Conservation (phyloP, 164 flowering plant genomes). For the Nelumbo lutea region DNA sequence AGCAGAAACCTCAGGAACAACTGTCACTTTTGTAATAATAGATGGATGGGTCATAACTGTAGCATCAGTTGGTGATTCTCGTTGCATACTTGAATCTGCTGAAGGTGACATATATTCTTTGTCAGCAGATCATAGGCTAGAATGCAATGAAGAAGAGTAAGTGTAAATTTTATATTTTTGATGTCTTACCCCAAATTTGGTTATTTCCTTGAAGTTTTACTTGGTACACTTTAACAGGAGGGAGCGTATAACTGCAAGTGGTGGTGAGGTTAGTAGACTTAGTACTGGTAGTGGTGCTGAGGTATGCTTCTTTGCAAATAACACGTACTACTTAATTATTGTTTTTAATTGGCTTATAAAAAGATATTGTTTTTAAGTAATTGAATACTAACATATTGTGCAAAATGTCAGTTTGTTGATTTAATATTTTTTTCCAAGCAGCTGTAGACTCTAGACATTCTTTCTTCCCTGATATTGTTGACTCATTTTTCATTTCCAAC, state of each 20-base stretch:
- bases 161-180: conserved; percentile 21
- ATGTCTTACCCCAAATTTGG: conserved; percentile 2
- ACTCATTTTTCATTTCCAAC: no score
- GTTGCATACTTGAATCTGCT: conserved; percentile 88
- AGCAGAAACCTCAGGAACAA: conserved; percentile 93
- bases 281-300: conserved; percentile 91
- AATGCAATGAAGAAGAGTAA: conserved; percentile 84
- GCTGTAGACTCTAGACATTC: neutral
- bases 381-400: conserved; percentile 1
- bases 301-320: conserved; percentile 34
- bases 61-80: conserved; percentile 98
- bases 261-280: conserved; percentile 97
- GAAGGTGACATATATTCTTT: conserved; percentile 75
- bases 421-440: no score
- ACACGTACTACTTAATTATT: no score
- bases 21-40: conserved; percentile 86
- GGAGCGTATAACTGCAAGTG: conserved; percentile 83
- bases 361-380: neutral
- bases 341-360: neutral
- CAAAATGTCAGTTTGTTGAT: neutral
- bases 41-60: conserved; percentile 96
- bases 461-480: neutral
- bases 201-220: neutral
- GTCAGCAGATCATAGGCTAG: conserved; percentile 96
- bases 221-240: conserved; percentile 44